Evolutionary conservation across 306 rosid species (phyloP), one percentile per base, ranked within the genome.

Genomic region (Cucurbita moschata): DNA sequence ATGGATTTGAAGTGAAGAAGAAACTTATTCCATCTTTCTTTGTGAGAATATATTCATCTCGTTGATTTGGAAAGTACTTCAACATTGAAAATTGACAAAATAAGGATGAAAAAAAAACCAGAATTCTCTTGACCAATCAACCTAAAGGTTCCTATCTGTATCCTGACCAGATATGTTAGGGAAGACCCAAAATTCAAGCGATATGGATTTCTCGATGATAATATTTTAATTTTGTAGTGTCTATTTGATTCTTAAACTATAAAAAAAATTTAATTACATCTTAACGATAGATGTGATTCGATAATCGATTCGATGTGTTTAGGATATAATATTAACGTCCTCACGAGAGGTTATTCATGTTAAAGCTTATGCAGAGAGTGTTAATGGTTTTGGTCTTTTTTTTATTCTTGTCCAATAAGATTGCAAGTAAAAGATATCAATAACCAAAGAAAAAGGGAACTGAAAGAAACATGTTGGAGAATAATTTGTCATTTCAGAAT

Each of bases 401-500:
- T 69, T 47, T 15, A 69, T 69, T 23, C 73, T 69, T 69, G 58
- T 69, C 38, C 73, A 23, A 26, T 69, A 69, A 69, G 58, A 8
- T 69, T 69, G 23, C 73, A 69, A 8, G 6, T 69, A 69, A 26
- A 49, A 69, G 7, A 12, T 21, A 67, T 6, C 13, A 46, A 67
- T 66, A 66, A 43, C 37, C 51, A 44, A 44, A 42, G 53, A 61
- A 43, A 66, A 66, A 43, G 53, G 53, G 5, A 65, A 18, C 4
- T 5, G 35, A 65, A 63, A 42, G 23, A 60, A 35, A 10, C 19
- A 59, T 4, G 12, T 37, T 15, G 47, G 71, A 39, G 51, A 64
- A 64, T 64, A 40, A 40, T 64, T 39, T 42, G 30, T 5, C 35
- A 64, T 64, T 7, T 64, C 4, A 40, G 15, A 37, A 39, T 64